Conservation (phyloP, 208 protist species). For the Angomonas desouzai region DNA sequence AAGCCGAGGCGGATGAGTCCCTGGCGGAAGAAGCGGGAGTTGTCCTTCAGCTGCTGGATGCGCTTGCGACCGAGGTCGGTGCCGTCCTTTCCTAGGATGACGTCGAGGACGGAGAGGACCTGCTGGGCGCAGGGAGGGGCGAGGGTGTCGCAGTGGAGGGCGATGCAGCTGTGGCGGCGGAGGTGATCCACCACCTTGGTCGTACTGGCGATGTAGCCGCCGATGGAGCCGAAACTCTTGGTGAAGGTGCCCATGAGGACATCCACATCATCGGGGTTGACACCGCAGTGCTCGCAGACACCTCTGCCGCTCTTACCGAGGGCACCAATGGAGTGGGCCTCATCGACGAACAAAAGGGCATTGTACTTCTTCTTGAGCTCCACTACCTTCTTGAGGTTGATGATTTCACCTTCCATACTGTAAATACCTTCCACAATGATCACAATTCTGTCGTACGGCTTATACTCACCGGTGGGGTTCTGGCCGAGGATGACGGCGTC, state of each 20-base stretch:
- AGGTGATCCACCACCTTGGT: conserved; percentile 70
- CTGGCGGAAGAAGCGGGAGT: conserved; percentile 82
- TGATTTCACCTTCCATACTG: conserved; percentile 98
- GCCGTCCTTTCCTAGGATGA: conserved; percentile 90
- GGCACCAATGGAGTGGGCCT: conserved; percentile 98
- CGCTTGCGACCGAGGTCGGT: conserved; percentile 78
- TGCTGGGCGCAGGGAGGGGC: conserved; percentile 87
- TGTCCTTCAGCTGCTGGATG: conserved; percentile 77
- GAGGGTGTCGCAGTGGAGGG: conserved; percentile 79
- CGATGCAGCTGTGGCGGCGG: conserved; percentile 55
- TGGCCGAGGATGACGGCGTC: conserved; percentile 88
- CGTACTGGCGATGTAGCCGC: conserved; percentile 95
- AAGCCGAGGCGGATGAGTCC: conserved; percentile 77
- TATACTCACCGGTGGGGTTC: conserved; percentile 68
- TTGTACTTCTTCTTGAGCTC: conserved; percentile 96
- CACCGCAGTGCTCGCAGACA: conserved; percentile 90
- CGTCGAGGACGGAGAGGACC: conserved; percentile 80
- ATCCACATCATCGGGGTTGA: conserved; percentile 88
- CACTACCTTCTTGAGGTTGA: conserved; percentile 93
- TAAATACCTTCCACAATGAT: conserved; percentile 98
- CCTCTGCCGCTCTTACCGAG: conserved; percentile 93
- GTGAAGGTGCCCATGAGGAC: conserved; percentile 97
- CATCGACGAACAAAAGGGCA: conserved; percentile 96
- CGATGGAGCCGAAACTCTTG: conserved; percentile 96
- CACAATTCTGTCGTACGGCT: conserved; percentile 84